Percentiles rank a stretch among this genome's conserved stretches.
Conservation (phyloP, 345 rosid genomes). For the Eucalyptus erythrocorys region DNA sequence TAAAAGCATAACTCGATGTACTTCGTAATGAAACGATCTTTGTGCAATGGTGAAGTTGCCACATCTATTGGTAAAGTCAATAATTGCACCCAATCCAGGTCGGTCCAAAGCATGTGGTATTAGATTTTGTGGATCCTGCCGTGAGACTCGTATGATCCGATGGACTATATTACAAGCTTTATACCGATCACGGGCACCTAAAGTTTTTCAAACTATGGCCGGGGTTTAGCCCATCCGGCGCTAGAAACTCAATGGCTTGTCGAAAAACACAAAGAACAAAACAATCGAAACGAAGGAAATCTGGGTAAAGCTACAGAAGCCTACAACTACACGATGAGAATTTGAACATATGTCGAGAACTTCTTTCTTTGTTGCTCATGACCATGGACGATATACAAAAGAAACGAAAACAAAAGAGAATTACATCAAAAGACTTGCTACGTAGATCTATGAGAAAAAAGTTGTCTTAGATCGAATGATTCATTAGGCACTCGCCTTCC, state of each 20-base stretch:
- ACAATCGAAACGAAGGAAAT: background rate
- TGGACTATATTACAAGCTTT: accelerated
- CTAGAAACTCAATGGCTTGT: background rate
- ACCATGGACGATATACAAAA: background rate
- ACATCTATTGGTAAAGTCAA: background rate
- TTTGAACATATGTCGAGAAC: background rate
- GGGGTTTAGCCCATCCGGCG: too few species aligned
- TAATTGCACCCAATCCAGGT: accelerated
- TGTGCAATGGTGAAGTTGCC: background rate
- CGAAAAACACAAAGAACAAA: background rate
- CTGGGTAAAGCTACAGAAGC: background rate
- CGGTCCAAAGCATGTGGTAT: accelerated
- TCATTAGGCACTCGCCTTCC: background rate
- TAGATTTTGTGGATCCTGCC: accelerated
- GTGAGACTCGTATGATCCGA: accelerated
- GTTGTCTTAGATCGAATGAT: background rate
- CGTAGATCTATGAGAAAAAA: background rate
- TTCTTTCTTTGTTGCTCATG: background rate
- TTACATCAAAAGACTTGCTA: background rate
- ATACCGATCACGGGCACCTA: background rate
- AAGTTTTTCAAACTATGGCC: background rate
- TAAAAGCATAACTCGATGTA: background rate
- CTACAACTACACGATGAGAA: background rate
- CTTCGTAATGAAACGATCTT: accelerated
- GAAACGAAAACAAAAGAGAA: background rate